Base-by-base conservation (phyloP, 2,329 filamentous ascomycete species). In the Dactylellina parvicollis region DNA sequence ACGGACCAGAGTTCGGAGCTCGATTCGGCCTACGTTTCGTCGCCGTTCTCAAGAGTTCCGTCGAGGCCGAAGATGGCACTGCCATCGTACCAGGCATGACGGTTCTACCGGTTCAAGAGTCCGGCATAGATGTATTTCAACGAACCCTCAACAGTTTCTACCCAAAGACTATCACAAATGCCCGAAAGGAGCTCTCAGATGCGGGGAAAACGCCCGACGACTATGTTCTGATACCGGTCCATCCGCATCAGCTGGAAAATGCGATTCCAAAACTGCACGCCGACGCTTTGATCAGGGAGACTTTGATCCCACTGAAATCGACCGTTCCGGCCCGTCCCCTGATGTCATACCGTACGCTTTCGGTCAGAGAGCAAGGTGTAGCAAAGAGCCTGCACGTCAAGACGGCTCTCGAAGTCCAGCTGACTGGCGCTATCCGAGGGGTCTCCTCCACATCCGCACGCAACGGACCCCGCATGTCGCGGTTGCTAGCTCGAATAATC, bases 171-270 rank as follows among this genome's bases (percentile, higher is more conserved):
- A 3, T 55, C 16, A 38, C 26, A 7, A 32, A 24, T 18, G 20
- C 52, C 16, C 60, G 18, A 9, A 26, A 10, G 9, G 60, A 65
- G 36, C 36, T 65, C 16, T 26, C 32, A 3, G n/a, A 47, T 14
- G 24, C 55, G 26, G 49, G 60, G 20, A 55, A 55, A 26, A 9
- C 18, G 2, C 60, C 47, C 3, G 38, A 55, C 2, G 38, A 65
- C 26, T 65, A 54, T 36, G 47, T 55, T 1, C 2, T 65, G 24
- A 47, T 65, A n/a, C 60, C 60, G 10, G 38, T 65, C 26, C 60
- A 65, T 34, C 60, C 60, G 12, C 60, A 65, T 55, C 60, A 65
- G 28, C 60, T 65, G 5, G 47, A 65, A 4, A 65, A 65, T 65
- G 60, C 60, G 24, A 65, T 65, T 18, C 60, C 60, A 26, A 65